A percentile compares a stretch with the other conserved stretches of the same genome.
phyloP scores from a whole-genome alignment of 257 asterid genomes.

The Gentiana straminea region DNA sequence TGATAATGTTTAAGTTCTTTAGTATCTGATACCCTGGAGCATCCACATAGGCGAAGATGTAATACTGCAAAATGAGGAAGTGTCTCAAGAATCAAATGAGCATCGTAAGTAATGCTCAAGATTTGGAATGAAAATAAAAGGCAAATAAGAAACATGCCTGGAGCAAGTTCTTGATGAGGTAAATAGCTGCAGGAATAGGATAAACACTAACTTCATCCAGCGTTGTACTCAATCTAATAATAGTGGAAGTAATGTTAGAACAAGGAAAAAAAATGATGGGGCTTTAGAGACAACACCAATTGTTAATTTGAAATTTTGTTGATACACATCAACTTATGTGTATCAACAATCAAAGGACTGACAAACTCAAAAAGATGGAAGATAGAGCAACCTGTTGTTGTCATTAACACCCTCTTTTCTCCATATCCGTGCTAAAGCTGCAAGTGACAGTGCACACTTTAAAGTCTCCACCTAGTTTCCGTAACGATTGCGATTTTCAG shows the following conservation, averaged over 20 bases:
- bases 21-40: slow-evolving; percentile 99
- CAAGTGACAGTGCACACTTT: slow-evolving; percentile 85
- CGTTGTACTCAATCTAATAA: slow-evolving; percentile 73
- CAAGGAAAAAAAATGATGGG: no score
- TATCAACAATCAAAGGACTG: background rate
- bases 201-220: slow-evolving; percentile 89
- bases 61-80: slow-evolving; percentile 56
- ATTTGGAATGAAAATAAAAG: slow-evolving; percentile 1
- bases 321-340: no score
- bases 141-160: slow-evolving; percentile 46
- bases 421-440: slow-evolving; percentile 84
- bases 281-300: no score
- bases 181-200: slow-evolving; percentile 96
- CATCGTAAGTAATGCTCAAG: slow-evolving; percentile 3
- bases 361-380: background rate
- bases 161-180: slow-evolving; percentile 89
- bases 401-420: slow-evolving; percentile 78
- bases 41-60: slow-evolving; percentile 94
- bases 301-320: no score
- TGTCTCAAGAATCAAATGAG: slow-evolving; percentile 17
- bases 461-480: slow-evolving; percentile 74
- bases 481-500: slow-evolving; percentile 13
- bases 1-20: slow-evolving; percentile 90
- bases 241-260: background rate
- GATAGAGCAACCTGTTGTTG: slow-evolving; percentile 64